Base-by-base conservation (phyloP, 306 rosid species). In the Prunus mongolica region DNA sequence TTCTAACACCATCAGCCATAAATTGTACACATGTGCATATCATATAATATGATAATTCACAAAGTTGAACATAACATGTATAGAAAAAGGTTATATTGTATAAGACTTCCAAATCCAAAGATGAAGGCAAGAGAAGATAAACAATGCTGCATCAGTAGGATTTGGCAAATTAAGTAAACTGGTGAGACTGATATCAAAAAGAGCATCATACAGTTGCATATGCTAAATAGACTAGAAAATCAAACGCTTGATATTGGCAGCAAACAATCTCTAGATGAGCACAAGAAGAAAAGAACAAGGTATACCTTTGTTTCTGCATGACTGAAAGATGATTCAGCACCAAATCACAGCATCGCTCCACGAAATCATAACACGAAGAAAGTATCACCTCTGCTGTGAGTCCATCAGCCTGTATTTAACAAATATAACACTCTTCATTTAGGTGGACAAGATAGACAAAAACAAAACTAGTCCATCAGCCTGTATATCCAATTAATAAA, bases 341-440 rank as follows among this genome's bases (percentile, higher is more conserved):
- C 72, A 86, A 63, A 62, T 92, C 99, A 83, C 99, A 92, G 13
- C 87, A 83, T 41, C 80, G 80, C 81, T 91, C 97, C 67, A 95
- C 86, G 34, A 87, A 95, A 86, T 95, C 98, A 80, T 95, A 95
- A 86, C 96, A 92, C 69, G 91, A 83, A 2, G 89, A 92, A 44
- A 88, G 65, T 11, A 82, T 87, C 88, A 92, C 68, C 84, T 95
- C 99, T n/a, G 51, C 84, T 32, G 88, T 70, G 76, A 95, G 93
- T 72, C 99, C 99, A 63, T 91, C 99, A 62, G 97, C 93, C 99
- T 95, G 87, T 41, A 61, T 87, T 77, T 64, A 80, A n/a, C 88
- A 85, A 76, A 83, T 73, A 72, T 12, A 78, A 30, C 63, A 65
- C 61, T 73, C 65, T 15, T 63, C 9, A 18, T 71, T 76, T 49